Evolutionary conservation across 2,329 filamentous ascomycete genomes (phyloP).

Genomic region (Xylariales sp.): DNA sequence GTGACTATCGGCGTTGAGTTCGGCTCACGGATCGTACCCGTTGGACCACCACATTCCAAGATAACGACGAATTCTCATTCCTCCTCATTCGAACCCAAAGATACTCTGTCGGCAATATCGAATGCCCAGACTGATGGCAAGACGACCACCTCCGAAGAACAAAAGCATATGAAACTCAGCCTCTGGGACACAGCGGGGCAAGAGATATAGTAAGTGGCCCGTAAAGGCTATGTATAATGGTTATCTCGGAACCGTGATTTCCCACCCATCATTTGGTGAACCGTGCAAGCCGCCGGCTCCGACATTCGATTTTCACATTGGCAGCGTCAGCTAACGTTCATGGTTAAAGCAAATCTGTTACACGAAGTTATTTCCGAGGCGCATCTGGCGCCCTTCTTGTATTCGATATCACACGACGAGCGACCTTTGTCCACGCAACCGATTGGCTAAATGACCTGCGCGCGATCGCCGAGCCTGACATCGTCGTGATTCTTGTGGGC

Average conservation of each 20-base stretch:
- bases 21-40: conserved; percentile 90
- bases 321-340: conserved; percentile 18
- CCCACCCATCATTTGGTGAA: background rate
- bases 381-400: conserved; percentile 80
- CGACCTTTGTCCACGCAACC: conserved; percentile 88
- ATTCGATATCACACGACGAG: conserved; percentile 89
- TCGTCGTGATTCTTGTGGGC: conserved; percentile 92
- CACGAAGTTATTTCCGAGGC: conserved; percentile 91
- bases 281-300: background rate
- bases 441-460: conserved; percentile 94
- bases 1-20: conserved; percentile 98
- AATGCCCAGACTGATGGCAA: conserved; percentile 11
- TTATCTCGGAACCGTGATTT: background rate
- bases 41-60: conserved; percentile 78
- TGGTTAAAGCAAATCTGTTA: conserved; percentile 78
- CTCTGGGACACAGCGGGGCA: conserved; percentile 97
- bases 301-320: background rate
- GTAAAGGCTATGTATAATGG: background rate
- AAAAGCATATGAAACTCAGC: conserved; percentile 90
- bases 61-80: conserved; percentile 45
- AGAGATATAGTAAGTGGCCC: conserved; percentile 76
- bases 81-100: conserved; percentile 35
- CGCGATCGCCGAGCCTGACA: conserved; percentile 94
- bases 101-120: conserved; percentile 29
- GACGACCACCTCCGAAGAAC: conserved; percentile 46